Conservation (phyloP, 2,329 filamentous ascomycete genomes). For the Diaporthe sp. region DNA sequence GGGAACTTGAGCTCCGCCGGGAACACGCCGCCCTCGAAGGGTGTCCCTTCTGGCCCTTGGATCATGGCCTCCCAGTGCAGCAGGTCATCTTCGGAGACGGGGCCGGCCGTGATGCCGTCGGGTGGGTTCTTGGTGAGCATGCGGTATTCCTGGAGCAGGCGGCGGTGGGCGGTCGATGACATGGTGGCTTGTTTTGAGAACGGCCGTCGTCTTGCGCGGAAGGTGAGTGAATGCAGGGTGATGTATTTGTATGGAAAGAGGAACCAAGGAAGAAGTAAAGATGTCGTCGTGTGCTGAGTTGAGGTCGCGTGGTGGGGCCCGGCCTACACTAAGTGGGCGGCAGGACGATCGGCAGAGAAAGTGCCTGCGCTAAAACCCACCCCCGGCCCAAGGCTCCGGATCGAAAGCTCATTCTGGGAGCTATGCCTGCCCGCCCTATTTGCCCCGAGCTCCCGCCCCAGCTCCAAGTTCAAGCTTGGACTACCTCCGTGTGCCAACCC, state of each 20-base stretch:
- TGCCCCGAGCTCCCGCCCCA: conserved; percentile 15
- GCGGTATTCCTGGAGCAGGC: conserved; percentile 96
- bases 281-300: not conserved
- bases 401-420: conserved; percentile 26
- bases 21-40: conserved; percentile 95
- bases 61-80: conserved; percentile 97
- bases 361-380: not conserved
- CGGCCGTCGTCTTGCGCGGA: too few relatives aligned
- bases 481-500: not conserved
- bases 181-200: conserved; percentile 62
- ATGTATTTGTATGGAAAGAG: not conserved
- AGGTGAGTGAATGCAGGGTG: not conserved
- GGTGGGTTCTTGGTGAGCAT: conserved; percentile 92
- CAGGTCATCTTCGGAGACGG: conserved; percentile 92
- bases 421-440: not conserved
- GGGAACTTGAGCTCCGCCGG: conserved; percentile 95
- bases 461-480: not conserved
- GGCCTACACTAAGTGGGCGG: not conserved
- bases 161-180: conserved; percentile 71
- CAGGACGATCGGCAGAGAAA: conserved; percentile 12
- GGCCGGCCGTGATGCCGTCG: conserved; percentile 97
- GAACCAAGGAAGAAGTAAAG: not conserved
- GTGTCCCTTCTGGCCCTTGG: conserved; percentile 93
- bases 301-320: conserved; percentile 11
- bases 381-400: conserved; percentile 4